Evolutionary conservation across 2,329 filamentous ascomycete species (phyloP).

Genomic region (Tolypocladium inflatum): DNA sequence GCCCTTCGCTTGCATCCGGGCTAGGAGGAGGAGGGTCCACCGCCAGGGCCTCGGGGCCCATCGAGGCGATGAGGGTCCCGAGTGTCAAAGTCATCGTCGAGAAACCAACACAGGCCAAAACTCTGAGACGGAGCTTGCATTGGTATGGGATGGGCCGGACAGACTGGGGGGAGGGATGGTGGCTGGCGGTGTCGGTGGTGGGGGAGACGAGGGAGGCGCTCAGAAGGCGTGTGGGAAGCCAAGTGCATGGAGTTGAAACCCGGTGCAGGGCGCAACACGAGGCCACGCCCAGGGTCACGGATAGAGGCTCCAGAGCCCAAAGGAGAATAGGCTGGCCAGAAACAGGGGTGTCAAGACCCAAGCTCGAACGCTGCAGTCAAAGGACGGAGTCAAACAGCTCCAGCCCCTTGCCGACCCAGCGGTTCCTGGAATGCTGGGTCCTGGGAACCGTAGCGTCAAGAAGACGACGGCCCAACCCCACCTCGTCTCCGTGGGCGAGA

Average conservation of each 20-base stretch:
- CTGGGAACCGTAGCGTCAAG: neutral
- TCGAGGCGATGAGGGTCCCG: constrained; percentile 1
- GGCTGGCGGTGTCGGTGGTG: constrained; percentile 1
- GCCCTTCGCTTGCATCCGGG: constrained; percentile 2
- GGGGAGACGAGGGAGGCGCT: neutral
- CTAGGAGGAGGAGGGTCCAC: neutral
- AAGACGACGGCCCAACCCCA: neutral
- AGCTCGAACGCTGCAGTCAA: neutral
- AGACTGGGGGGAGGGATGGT: neutral
- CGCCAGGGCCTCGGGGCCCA: constrained; percentile 1
- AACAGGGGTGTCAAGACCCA: neutral
- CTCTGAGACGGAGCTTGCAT: constrained; percentile 10
- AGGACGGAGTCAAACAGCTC: neutral
- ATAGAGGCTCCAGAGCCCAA: neutral
- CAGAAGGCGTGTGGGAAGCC: neutral
- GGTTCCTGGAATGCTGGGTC: neutral
- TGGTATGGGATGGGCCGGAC: neutral
- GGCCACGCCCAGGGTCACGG: neutral
- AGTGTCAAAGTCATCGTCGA: constrained; percentile 7
- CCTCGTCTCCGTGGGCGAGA: neutral
- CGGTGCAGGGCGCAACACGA: neutral
- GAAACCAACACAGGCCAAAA: constrained; percentile 7
- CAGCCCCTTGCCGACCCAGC: neutral
- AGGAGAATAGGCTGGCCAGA: neutral
- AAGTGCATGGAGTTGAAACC: neutral